Percentiles rank a stretch among this genome's conserved stretches.
phyloP scores from a whole-genome alignment of 1,284 basidiomycete species.

The Cutaneotrichosporon sp. region DNA sequence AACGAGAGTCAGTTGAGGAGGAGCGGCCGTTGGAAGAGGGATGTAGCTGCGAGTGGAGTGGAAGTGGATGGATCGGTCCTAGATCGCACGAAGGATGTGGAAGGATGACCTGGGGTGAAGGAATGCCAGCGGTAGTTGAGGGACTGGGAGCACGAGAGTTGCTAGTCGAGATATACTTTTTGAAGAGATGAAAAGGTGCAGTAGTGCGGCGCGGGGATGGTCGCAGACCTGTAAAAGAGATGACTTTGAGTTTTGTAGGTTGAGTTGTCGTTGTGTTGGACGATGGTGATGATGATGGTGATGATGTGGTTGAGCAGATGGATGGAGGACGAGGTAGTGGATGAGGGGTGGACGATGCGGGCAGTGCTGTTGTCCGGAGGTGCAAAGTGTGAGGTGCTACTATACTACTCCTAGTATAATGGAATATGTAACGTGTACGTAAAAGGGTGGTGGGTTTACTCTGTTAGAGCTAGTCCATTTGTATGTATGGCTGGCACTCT shows the following conservation, averaged over 20 bases:
- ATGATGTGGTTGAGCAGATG: background rate
- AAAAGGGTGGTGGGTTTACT: too few species aligned
- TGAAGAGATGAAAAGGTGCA: too few species aligned
- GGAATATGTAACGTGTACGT: too few species aligned
- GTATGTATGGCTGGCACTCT: too few species aligned
- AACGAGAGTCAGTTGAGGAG: background rate
- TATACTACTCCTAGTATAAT: too few species aligned
- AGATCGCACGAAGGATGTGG: background rate
- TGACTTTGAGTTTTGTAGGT: background rate
- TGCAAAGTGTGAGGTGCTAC: background rate
- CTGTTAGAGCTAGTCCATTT: too few species aligned
- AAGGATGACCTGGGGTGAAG: background rate
- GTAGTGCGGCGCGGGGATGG: too few species aligned
- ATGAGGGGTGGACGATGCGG: background rate
- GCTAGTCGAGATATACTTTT: too few species aligned
- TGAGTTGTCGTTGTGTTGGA: background rate
- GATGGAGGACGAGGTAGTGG: conserved; percentile 1
- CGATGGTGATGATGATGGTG: background rate
- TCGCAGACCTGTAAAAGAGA: too few species aligned
- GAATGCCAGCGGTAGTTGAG: background rate
- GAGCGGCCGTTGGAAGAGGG: background rate
- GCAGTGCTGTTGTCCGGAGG: background rate
- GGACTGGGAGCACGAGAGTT: background rate
- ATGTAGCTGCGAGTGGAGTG: background rate
- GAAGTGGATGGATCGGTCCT: too few species aligned